These are phyloP conservation scores for Kalmusia sp. DNA, from an alignment of 2,329 filamentous ascomycete species.

Conservation along the genomic window DNA sequence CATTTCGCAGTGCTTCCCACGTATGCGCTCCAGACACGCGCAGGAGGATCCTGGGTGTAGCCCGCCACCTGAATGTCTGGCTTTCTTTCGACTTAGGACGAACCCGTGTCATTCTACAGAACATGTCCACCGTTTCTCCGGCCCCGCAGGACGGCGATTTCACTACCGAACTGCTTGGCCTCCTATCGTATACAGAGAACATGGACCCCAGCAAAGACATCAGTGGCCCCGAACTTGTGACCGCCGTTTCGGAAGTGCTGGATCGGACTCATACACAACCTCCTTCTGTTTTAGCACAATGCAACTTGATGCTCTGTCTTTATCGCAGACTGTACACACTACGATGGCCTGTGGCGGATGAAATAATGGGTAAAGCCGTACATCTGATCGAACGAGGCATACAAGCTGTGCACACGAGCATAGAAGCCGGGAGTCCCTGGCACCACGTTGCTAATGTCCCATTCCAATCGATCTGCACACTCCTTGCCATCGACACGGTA, in stretches of 20 bases:
- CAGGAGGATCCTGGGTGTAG: constrained; percentile 57
- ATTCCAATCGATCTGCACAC: constrained; percentile 64
- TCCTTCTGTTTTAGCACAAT: constrained; percentile 58
- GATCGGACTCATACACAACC: constrained; percentile 50
- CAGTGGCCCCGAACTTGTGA: constrained; percentile 52
- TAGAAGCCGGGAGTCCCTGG: constrained; percentile 58
- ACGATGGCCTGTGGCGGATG: constrained; percentile 54
- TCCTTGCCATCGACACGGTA: constrained; percentile 62
- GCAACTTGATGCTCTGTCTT: constrained; percentile 63
- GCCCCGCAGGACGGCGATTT: constrained; percentile 49
- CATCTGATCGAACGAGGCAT: constrained; percentile 55
- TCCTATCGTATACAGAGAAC: constrained; percentile 61
- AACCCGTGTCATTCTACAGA: constrained; percentile 58
- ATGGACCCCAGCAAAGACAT: constrained; percentile 60
- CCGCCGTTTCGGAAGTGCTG: constrained; percentile 52
- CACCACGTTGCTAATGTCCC: constrained; percentile 67
- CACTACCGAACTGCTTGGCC: constrained; percentile 58
- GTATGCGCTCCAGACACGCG: constrained; percentile 48
- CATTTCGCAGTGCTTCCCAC: constrained; percentile 9
- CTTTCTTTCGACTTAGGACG: constrained; percentile 66
- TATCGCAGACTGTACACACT: constrained; percentile 62
- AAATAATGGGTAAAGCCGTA: constrained; percentile 53
- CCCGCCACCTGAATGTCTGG: constrained; percentile 66
- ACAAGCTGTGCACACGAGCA: constrained; percentile 55
- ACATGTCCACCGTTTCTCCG: constrained; percentile 53